Evolutionary conservation across 441 rosid species (phyloP).

Genomic region (Adansonia gregorii): DNA sequence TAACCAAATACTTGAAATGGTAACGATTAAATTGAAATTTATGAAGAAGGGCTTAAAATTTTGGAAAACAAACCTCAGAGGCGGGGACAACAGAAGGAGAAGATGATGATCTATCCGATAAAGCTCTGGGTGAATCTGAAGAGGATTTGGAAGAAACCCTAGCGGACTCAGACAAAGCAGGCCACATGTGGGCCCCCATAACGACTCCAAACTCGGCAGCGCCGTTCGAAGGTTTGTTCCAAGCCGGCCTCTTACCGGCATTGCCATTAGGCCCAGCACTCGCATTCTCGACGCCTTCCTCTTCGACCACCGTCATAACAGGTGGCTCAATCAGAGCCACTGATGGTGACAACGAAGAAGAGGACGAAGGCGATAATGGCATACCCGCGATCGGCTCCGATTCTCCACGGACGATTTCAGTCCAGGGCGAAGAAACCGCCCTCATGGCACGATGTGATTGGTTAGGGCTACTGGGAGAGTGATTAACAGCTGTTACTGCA

Average conservation of each 20-base stretch:
- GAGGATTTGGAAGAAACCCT: slow-evolving; percentile 56
- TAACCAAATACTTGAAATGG: not conserved
- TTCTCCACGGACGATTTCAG: slow-evolving; percentile 35
- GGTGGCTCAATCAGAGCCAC: slow-evolving; percentile 36
- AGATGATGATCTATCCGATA: slow-evolving; percentile 52
- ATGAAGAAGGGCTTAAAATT: not conserved
- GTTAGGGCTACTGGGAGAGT: slow-evolving; percentile 39
- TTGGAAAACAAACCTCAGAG: slow-evolving; percentile 35
- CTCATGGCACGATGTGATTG: slow-evolving; percentile 44
- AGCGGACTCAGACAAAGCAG: slow-evolving; percentile 77
- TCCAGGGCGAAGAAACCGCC: slow-evolving; percentile 48
- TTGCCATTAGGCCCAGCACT: slow-evolving; percentile 44
- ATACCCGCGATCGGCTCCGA: slow-evolving; percentile 32
- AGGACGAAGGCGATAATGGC: slow-evolving; percentile 29
- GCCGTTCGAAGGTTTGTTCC: slow-evolving; percentile 77
- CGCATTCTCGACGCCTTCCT: slow-evolving; percentile 51
- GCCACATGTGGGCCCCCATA: slow-evolving; percentile 88
- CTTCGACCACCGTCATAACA: slow-evolving; percentile 33
- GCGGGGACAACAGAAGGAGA: slow-evolving; percentile 42
- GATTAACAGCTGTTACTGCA: slow-evolving; percentile 30
- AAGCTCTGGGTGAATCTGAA: slow-evolving; percentile 67
- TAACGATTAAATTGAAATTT: not conserved
- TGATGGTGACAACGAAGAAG: slow-evolving; percentile 3
- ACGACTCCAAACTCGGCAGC: slow-evolving; percentile 57
- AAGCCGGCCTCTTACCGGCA: slow-evolving; percentile 69